Base-by-base conservation (phyloP, 2,329 filamentous ascomycete species). In the Aspergillus arachidicola region DNA sequence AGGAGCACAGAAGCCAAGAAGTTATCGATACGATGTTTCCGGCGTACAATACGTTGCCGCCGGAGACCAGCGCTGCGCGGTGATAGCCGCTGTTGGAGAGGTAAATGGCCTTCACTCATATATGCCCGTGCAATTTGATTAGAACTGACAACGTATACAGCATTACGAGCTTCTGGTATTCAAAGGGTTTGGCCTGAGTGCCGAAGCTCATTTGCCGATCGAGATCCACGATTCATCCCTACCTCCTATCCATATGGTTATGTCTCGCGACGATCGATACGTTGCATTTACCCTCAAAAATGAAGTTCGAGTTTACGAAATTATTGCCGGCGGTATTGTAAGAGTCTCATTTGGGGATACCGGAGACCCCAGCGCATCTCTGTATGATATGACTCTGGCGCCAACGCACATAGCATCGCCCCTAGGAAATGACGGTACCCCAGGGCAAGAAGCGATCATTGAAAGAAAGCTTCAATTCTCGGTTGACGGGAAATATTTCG, bases 391-490 rank as follows among this genome's bases (percentile, higher is more conserved):
- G 26, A 9, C 7, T 19, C 5, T 32, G n/a, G 19, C 26, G 0
- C 30, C 46, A 36, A 38, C 12, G 23, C 43, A 16, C 32, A 51
- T 38, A 1, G 11, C 30, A 3, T 32, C 16, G 4, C 10, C 57
- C 21, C 19, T 51, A 9, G 58, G 53, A 9, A 26, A 14, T 14
- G 51, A 38, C 34, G 30, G 12, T 34, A 48, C 12, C 23, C 46
- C 61, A 30, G 59, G 67, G 57, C 69, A 71, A 55, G 66, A 68
- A 30, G 68, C 68, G 5, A 68, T 75, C 30, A 69, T 75, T 30
- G 72, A 73, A 16, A 68, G 75, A 34, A 76, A 71, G 59, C 59
- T 77, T 2, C 71, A 75, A 55, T 78, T 77, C 43, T 76, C 75
- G 1, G 69, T 72, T 9, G 72, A 78, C 62, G 72, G 70, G 43